These are phyloP conservation scores for Fusarium decemcellulare DNA, from an alignment of 2,329 filamentous ascomycete genomes.

Conservation along the genomic window DNA sequence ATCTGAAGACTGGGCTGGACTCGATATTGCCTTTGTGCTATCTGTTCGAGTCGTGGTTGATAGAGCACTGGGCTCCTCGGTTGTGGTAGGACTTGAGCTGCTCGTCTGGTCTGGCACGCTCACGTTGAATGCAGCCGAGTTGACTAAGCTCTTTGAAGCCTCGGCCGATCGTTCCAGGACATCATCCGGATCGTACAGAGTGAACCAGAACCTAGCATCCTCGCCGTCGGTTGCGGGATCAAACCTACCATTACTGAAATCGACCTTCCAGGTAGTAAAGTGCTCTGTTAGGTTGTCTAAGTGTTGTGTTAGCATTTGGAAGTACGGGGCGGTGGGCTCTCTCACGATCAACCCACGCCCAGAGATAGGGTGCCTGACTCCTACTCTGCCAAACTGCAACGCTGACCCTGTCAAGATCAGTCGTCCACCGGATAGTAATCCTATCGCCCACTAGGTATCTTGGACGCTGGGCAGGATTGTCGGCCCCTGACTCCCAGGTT, in stretches of 20 bases:
- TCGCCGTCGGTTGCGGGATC: not conserved
- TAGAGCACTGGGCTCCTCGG: not conserved
- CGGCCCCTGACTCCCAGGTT: not conserved
- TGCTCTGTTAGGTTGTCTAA: not conserved
- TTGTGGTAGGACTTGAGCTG: not conserved
- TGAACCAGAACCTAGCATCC: not conserved
- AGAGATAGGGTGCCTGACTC: not conserved
- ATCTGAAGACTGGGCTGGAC: not conserved
- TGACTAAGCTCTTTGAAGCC: not conserved
- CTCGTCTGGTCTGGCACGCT: not conserved
- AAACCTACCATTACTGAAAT: not conserved
- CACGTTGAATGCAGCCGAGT: conserved; percentile 2
- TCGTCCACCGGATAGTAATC: not conserved
- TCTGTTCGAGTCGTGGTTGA: not conserved
- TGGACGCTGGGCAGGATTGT: not conserved
- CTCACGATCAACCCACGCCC: conserved; percentile 2
- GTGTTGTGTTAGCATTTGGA: not conserved
- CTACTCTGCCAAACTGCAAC: conserved; percentile 1
- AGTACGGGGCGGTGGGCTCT: not conserved
- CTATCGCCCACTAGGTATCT: not conserved
- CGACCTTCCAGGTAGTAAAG: not conserved
- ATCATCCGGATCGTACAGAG: not conserved
- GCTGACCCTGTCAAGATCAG: not conserved
- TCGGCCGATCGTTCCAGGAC: not conserved
- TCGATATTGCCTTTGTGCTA: not conserved